Conservation (phyloP, 2,329 filamentous ascomycete species). For the Curvularia spicifera region DNA sequence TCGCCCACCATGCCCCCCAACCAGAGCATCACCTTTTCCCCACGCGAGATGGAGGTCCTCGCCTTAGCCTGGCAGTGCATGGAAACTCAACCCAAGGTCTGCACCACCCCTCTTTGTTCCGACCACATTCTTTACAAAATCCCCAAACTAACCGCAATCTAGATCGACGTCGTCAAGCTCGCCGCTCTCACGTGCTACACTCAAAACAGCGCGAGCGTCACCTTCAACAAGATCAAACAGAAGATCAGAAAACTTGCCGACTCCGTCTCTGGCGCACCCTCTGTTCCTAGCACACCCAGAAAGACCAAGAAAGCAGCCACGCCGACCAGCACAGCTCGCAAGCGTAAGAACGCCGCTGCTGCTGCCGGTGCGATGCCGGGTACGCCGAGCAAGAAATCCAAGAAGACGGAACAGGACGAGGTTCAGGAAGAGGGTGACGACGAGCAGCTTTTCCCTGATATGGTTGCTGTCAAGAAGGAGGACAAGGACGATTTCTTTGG, state of each 20-base stretch:
- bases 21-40: conserved; percentile 20
- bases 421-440: conserved; percentile 9
- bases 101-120: background rate
- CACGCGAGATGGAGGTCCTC: conserved; percentile 41
- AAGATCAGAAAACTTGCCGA: conserved; percentile 37
- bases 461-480: conserved; percentile 24
- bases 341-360: conserved; percentile 29
- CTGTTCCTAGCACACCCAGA: conserved; percentile 5
- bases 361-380: background rate
- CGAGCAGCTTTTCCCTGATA: conserved; percentile 12
- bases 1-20: conserved; percentile 20
- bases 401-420: conserved; percentile 14
- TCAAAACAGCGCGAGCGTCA: conserved; percentile 32
- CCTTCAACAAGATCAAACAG: conserved; percentile 41
- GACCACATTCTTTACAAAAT: no score
- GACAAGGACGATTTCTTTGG: background rate
- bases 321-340: background rate
- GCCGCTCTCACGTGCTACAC: conserved; percentile 38
- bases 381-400: conserved; percentile 24
- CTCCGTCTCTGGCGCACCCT: background rate
- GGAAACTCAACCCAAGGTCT: conserved; percentile 42
- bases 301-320: background rate
- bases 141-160: conserved; percentile 4
- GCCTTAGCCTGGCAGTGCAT: conserved; percentile 47
- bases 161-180: conserved; percentile 32